Conservation (phyloP, 495 filamentous ascomycete genomes). For the Neurospora terricola region DNA sequence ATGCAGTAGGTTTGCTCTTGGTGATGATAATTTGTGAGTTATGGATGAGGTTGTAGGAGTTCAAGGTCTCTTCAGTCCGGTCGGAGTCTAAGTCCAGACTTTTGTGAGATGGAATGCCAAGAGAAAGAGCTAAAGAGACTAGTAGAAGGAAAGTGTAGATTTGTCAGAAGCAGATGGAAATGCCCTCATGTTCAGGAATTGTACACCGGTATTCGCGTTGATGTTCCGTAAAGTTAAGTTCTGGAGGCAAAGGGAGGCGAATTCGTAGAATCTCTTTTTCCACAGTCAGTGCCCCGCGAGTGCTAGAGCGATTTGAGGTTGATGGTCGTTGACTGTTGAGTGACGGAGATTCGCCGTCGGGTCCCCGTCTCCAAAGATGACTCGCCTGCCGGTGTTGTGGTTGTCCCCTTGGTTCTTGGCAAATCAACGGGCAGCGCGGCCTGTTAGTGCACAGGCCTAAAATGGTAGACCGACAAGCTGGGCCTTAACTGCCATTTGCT, state of each 20-base stretch:
- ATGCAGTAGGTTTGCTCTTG: neutral
- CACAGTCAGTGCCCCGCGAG: neutral
- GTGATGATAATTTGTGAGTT: neutral
- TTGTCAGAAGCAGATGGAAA: neutral
- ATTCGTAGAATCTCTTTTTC: neutral
- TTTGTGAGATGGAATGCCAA: neutral
- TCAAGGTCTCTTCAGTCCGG: neutral
- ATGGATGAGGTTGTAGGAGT: neutral
- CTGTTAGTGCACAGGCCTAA: neutral
- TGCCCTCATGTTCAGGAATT: neutral
- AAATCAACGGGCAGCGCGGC: neutral
- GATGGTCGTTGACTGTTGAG: neutral
- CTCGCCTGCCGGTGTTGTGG: neutral
- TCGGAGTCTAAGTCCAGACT: neutral
- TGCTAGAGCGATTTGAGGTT: neutral
- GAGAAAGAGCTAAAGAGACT: neutral
- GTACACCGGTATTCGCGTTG: neutral
- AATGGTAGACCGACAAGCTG: neutral
- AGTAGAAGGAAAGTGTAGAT: neutral
- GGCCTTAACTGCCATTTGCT: neutral
- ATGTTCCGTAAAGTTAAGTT: neutral
- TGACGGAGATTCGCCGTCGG: neutral
- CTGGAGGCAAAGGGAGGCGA: neutral
- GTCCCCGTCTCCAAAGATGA: neutral
- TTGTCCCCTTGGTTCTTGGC: neutral